Evolutionary conservation across 768 basidiomycete genomes (phyloP).

Genomic region (Auriscalpium orientale): DNA sequence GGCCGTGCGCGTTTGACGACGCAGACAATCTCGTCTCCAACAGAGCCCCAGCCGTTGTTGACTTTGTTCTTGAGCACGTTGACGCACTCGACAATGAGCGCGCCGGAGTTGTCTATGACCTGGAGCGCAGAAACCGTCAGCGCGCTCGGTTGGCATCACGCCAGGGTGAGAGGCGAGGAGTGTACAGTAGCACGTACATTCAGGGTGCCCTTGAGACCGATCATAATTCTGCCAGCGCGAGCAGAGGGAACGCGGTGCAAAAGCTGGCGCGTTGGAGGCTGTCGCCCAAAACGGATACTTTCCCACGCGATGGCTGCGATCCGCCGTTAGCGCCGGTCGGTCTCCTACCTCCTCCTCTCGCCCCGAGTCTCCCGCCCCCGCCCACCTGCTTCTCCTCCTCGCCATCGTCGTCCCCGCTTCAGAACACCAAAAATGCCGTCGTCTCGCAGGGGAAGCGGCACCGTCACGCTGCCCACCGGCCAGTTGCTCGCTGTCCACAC

Average conservation of each 20-base stretch:
- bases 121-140: conserved; percentile 22
- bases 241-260: not conserved
- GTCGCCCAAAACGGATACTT: not conserved
- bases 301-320: not conserved
- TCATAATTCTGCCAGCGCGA: conserved; percentile 43
- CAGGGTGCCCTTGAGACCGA: conserved; percentile 89
- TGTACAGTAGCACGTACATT: conserved; percentile 46
- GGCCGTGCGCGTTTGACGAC: conserved; percentile 91
- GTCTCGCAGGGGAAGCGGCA: conserved; percentile 75
- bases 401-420: conserved; percentile 1
- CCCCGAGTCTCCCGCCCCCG: not conserved
- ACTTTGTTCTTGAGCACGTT: conserved; percentile 95
- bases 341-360: not conserved
- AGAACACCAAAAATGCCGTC: conserved; percentile 39
- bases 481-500: conserved; percentile 83
- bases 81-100: conserved; percentile 89
- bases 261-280: not conserved
- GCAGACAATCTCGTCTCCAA: conserved; percentile 94
- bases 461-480: conserved; percentile 62
- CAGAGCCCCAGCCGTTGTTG: conserved; percentile 87
- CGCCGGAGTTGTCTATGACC: conserved; percentile 98
- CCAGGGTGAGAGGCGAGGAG: not conserved
- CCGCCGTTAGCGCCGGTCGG: not conserved
- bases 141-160: too few relatives aligned
- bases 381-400: conserved; percentile 12